These are phyloP conservation scores for Saccharomycopsis vini DNA, from an alignment of 805 yeast species.

Conservation along the genomic window DNA sequence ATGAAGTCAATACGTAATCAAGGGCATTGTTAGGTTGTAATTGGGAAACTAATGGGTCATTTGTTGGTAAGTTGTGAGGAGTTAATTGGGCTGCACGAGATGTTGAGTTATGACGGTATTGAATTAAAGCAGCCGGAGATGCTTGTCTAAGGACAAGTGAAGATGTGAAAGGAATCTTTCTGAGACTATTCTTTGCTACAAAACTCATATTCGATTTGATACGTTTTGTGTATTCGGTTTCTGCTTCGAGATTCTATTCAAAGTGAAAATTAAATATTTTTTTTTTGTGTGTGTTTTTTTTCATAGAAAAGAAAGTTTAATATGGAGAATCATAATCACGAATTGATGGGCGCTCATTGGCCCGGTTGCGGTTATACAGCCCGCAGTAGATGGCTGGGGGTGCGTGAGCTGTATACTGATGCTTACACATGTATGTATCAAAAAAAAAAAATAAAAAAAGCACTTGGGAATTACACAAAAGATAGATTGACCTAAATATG, in stretches of 20 bases:
- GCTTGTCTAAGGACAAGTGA: conserved; percentile 3
- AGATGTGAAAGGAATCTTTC: conserved; percentile 10
- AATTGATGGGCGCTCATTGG: conserved; percentile 12
- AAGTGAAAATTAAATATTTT: not conserved
- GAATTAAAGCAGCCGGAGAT: conserved; percentile 12
- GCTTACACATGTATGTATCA: conserved; percentile 5
- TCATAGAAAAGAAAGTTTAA: no score
- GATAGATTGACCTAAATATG: no score
- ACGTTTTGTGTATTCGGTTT: not conserved
- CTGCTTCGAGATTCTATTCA: not conserved
- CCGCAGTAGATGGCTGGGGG: not conserved
- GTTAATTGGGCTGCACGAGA: conserved; percentile 27
- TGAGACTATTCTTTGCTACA: conserved; percentile 10
- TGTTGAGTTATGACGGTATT: conserved; percentile 14
- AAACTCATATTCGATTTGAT: conserved; percentile 11
- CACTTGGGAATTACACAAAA: no score
- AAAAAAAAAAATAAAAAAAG: no score
- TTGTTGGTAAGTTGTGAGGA: conserved; percentile 49
- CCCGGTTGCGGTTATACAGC: conserved; percentile 2
- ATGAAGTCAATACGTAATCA: conserved; percentile 74
- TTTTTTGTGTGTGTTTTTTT: conserved; percentile 5
- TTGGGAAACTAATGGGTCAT: conserved; percentile 63
- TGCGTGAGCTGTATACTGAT: not conserved
- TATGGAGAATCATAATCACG: no score
- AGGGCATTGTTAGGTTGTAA: conserved; percentile 49